Evolutionary conservation across 169 alveolate genomes (phyloP).

Genomic region (Eimeria necatrix): DNA sequence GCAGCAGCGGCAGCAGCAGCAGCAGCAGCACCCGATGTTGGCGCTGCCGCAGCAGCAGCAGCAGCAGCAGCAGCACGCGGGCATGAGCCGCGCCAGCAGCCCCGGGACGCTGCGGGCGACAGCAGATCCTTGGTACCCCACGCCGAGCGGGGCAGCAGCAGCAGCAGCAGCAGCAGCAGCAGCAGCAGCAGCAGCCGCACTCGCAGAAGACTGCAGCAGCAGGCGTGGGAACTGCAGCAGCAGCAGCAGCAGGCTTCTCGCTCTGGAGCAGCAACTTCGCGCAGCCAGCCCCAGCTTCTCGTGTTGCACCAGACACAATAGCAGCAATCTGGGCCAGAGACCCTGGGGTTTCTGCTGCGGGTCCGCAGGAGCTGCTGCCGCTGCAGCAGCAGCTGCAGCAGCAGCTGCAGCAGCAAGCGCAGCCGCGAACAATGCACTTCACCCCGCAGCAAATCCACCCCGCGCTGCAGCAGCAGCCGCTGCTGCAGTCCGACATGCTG

Average conservation of each 20-base stretch:
- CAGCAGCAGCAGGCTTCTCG: slow-evolving; percentile 61
- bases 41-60: neutral
- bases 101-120: slow-evolving; percentile 32
- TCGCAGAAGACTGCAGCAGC: slow-evolving; percentile 11
- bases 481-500: slow-evolving; percentile 29
- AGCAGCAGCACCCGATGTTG: neutral
- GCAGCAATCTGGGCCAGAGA: slow-evolving; percentile 78
- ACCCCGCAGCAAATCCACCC: slow-evolving; percentile 18
- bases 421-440: neutral
- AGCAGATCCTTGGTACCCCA: slow-evolving; percentile 52
- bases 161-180: slow-evolving; percentile 8
- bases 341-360: slow-evolving; percentile 39
- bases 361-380: slow-evolving; percentile 36
- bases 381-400: slow-evolving; percentile 53
- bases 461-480: slow-evolving; percentile 29
- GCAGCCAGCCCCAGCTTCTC: slow-evolving; percentile 67
- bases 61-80: slow-evolving; percentile 19
- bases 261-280: slow-evolving; percentile 68
- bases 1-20: slow-evolving; percentile 37
- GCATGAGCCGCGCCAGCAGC: neutral
- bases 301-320: slow-evolving; percentile 71
- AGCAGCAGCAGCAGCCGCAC: slow-evolving; percentile 22
- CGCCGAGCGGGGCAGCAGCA: slow-evolving; percentile 38
- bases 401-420: slow-evolving; percentile 34
- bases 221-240: slow-evolving; percentile 31